These are phyloP conservation scores for Loxodes magnus DNA, from an alignment of 73 alveolate genomes.

Conservation along the genomic window DNA sequence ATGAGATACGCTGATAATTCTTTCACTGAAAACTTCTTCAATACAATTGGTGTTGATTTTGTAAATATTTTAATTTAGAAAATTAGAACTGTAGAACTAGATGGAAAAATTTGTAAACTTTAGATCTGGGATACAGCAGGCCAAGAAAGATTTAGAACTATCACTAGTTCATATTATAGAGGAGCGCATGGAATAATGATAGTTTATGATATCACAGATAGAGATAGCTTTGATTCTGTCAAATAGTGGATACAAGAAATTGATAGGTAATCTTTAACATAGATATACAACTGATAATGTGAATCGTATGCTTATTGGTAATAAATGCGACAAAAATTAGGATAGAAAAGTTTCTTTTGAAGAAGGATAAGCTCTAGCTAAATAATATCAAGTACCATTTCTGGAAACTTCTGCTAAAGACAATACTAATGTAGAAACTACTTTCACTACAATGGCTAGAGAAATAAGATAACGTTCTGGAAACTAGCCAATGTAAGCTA, in stretches of 20 bases:
- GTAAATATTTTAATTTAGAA: too few relatives aligned
- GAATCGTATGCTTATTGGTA: slow-evolving; percentile 24
- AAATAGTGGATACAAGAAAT: slow-evolving; percentile 33
- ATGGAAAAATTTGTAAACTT: slow-evolving; percentile 34
- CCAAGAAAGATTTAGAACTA: slow-evolving; percentile 27
- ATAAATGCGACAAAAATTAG: slow-evolving; percentile 27
- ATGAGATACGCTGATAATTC: slow-evolving; percentile 37
- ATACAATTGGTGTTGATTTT: slow-evolving; percentile 50
- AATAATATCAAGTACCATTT: slow-evolving; percentile 49
- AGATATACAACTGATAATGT: slow-evolving; percentile 18
- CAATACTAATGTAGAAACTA: slow-evolving; percentile 51
- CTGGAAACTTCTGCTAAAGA: slow-evolving; percentile 80
- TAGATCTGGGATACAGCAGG: slow-evolving; percentile 44
- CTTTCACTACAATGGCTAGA: slow-evolving; percentile 18
- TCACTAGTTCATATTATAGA: slow-evolving; percentile 39
- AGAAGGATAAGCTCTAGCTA: slow-evolving; percentile 51
- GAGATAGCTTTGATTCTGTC: slow-evolving; percentile 34
- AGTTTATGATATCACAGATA: slow-evolving; percentile 32
- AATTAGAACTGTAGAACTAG: slow-evolving; percentile 34
- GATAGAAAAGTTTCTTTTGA: slow-evolving; percentile 36
- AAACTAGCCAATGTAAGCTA: too few relatives aligned
- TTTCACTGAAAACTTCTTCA: slow-evolving; percentile 31
- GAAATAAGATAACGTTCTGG: too few relatives aligned
- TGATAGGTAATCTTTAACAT: too few relatives aligned
- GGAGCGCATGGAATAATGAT: slow-evolving; percentile 41